Evolutionary conservation across 805 yeast species (phyloP).

Genomic region (Pichia cephalocereana): DNA sequence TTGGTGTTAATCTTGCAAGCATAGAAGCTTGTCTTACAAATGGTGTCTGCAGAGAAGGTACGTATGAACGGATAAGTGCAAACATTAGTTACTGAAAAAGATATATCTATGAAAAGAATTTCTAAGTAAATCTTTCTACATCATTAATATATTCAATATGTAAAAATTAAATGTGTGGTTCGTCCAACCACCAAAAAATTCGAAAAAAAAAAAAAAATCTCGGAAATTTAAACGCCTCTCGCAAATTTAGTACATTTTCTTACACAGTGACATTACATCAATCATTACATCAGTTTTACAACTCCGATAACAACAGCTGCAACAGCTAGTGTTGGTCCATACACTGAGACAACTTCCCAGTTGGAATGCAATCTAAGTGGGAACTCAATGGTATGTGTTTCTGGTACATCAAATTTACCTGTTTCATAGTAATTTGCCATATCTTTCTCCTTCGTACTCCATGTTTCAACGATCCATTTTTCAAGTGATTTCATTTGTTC

Average conservation of each 20-base stretch:
- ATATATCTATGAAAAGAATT: no score
- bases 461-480: constrained; percentile 62
- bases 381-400: constrained; percentile 12
- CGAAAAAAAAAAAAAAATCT: no score
- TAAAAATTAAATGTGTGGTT: no score
- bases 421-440: constrained; percentile 51
- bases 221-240: no score
- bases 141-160: no score
- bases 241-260: no score
- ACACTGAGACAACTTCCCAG: neutral
- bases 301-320: neutral
- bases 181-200: no score
- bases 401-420: constrained; percentile 38
- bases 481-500: constrained; percentile 43
- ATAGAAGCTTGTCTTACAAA: constrained; percentile 30
- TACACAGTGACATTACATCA: no score
- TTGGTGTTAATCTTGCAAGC: constrained; percentile 48
- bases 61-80: neutral
- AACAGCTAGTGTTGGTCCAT: neutral
- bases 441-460: constrained; percentile 71
- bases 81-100: neutral
- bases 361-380: constrained; percentile 14
- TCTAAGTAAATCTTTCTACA: no score
- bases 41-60: neutral
- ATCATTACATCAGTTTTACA: neutral